Evolutionary conservation across 305 asterid species (phyloP), one percentile per base, ranked within the genome.

Genomic region (Nicotiana rustica): DNA sequence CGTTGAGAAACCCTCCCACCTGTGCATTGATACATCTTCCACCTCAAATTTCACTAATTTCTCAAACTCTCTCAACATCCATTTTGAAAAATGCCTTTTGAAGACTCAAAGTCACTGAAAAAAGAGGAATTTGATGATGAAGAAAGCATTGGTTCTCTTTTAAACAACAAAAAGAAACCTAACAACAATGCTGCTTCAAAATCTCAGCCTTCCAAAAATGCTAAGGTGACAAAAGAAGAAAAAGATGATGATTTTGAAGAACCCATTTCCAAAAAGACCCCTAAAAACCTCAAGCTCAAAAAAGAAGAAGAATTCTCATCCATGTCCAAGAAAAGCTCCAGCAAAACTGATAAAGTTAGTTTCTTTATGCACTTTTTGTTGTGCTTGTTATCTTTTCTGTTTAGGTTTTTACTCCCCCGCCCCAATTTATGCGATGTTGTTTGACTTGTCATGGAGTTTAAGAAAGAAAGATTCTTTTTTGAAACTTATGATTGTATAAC

Each of bases 61-160:
- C 49, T 75, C 61, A 10, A 4, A n/a, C 19, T 17, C 38, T 17
- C 38, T 67, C 31, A 49, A 49, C 15, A 49, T 12, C 44, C 14
- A 49, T 21, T 19, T 47, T 47, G 6, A 52, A 7, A 41, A 85
- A 93, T 93, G 98, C 78, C 86, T 13, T 71, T 84, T 18, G 90
- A 60, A 70, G 87, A 85, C 78, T 82, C 89, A 67, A 89, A 89
- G 57, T 29, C 66, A 35, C 82, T 85, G 86, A 91, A 88, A 90
- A 88, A 84, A 83, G 92, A 86, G 78, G 90, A 84, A 71, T 56
- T 68, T 49, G 89, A 86, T 19, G 89, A 85, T 18, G 94, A 88
- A 2, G 91, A 85, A 47, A 85, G 89, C 49, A 80, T 92, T 33
- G 85, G 85, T 13, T 75, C 89, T n/a, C 77, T 88, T 21, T 47